These are phyloP conservation scores for Blastobotrys arbuscula DNA, from an alignment of 1,139 yeast species.

Conservation along the genomic window DNA sequence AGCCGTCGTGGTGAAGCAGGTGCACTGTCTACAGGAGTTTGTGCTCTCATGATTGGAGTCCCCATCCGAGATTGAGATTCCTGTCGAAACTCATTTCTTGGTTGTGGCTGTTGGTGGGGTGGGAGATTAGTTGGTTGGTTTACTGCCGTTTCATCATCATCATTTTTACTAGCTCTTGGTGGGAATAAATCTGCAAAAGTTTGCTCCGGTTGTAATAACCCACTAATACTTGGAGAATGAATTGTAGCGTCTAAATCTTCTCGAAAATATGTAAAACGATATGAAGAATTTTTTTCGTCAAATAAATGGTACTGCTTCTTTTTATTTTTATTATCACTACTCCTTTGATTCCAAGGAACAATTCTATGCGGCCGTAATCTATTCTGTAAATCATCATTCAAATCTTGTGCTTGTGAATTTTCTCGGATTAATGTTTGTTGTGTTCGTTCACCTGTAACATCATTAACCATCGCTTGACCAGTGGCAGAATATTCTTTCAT, in stretches of 20 bases:
- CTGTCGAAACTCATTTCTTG: no score
- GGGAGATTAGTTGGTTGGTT: background rate
- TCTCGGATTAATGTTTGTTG: slow-evolving; percentile 28
- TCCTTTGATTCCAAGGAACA: slow-evolving; percentile 54
- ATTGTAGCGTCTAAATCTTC: slow-evolving; percentile 85
- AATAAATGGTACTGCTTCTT: slow-evolving; percentile 1
- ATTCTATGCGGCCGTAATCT: slow-evolving; percentile 69
- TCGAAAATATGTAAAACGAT: slow-evolving; percentile 80
- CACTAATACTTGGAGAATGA: slow-evolving; percentile 85
- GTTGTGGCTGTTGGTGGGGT: background rate
- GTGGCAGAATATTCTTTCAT: slow-evolving; percentile 42
- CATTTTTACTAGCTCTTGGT: slow-evolving; percentile 8
- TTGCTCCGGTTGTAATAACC: slow-evolving; percentile 50
- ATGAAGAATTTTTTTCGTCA: slow-evolving; percentile 24
- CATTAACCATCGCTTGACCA: slow-evolving; percentile 23
- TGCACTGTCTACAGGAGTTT: slow-evolving; percentile 6
- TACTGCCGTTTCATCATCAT: background rate
- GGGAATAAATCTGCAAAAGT: slow-evolving; percentile 34
- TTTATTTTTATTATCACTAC: slow-evolving; percentile 3
- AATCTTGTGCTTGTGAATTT: slow-evolving; percentile 34
- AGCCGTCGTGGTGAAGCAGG: background rate
- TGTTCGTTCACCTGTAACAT: slow-evolving; percentile 25
- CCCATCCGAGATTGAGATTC: background rate
- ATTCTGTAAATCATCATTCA: slow-evolving; percentile 46
- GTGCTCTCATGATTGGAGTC: background rate